phyloP scores from a whole-genome alignment of 176 grass and related monocot species.

The Canna indica region DNA sequence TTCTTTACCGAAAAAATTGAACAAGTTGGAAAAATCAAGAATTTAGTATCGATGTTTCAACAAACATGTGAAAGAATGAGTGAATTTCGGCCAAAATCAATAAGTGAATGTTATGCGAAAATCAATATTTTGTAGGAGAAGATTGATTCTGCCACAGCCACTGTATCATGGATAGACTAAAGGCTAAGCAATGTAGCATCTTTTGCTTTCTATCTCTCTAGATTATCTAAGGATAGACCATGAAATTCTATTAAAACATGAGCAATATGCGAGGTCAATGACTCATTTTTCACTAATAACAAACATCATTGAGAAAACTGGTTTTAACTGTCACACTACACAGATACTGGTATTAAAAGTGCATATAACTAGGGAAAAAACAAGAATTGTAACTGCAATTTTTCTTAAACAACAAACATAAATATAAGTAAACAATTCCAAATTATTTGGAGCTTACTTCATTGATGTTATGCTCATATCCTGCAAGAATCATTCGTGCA shows the following conservation, averaged over 20 bases:
- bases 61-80: neutral
- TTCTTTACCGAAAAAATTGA: neutral
- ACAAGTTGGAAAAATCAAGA: neutral
- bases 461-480: constrained; percentile 90
- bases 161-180: neutral
- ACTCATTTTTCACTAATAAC: neutral
- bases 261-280: neutral
- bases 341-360: no score
- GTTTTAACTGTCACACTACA: neutral
- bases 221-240: neutral
- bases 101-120: neutral
- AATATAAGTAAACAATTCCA: constrained; percentile 2
- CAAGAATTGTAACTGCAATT: neutral
- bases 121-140: neutral
- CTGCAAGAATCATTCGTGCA: constrained; percentile 88
- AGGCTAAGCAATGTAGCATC: neutral
- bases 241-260: neutral
- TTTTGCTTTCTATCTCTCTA: neutral
- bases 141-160: neutral
- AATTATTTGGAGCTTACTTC: constrained; percentile 34
- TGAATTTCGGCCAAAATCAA: neutral
- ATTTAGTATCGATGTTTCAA: neutral
- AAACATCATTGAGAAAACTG: neutral
- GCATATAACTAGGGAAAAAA: neutral
- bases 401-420: constrained; percentile 2